phyloP scores from a whole-genome alignment of 192 early-diverging fungal genomes.

The Coemansia sp. region DNA sequence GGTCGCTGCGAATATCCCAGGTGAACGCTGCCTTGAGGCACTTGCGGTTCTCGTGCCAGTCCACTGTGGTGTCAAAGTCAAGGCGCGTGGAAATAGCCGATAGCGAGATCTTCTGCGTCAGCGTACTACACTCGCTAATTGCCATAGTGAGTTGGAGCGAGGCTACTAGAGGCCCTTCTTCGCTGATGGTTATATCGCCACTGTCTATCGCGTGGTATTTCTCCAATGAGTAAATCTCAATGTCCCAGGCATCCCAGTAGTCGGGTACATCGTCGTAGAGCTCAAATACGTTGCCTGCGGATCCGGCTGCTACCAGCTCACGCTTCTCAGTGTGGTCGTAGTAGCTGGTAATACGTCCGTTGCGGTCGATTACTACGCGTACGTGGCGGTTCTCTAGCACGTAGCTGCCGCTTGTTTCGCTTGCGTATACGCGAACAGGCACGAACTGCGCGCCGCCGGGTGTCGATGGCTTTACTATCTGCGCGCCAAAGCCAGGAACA shows the following conservation, averaged over 20 bases:
- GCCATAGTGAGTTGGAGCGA: constrained; percentile 67
- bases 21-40: constrained; percentile 93
- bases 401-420: constrained; percentile 28
- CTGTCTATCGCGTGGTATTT: constrained; percentile 69
- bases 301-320: constrained; percentile 53
- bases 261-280: constrained; percentile 87
- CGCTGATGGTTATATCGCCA: constrained; percentile 57
- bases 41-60: constrained; percentile 90
- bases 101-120: constrained; percentile 76
- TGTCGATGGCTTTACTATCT: background rate
- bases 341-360: constrained; percentile 70
- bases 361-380: constrained; percentile 65
- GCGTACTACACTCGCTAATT: constrained; percentile 65
- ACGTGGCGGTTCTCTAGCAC: constrained; percentile 76
- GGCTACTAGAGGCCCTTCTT: constrained; percentile 78
- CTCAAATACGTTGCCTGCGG: constrained; percentile 77
- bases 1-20: constrained; percentile 78
- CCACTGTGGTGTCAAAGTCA: constrained; percentile 86
- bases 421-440: constrained; percentile 15
- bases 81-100: constrained; percentile 70
- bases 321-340: constrained; percentile 60
- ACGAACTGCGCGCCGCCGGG: background rate
- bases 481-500: constrained; percentile 29
- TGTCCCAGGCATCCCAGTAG: constrained; percentile 85
- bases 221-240: constrained; percentile 93